Evolutionary conservation across 78 protist species (phyloP).

Genomic region (Andalucia godoyi): DNA sequence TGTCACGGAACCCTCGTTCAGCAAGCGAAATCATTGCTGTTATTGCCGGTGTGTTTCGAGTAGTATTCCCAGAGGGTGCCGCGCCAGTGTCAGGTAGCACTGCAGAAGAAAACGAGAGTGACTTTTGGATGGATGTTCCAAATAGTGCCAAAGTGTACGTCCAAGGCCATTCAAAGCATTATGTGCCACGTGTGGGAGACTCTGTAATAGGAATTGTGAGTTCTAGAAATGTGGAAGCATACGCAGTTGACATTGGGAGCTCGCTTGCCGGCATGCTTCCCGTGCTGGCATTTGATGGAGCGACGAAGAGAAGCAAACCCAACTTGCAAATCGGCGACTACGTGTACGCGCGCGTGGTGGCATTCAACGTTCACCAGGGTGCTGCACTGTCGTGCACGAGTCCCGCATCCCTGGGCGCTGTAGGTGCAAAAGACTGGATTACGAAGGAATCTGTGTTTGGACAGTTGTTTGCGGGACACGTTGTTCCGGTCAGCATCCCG

Average conservation of each 20-base stretch:
- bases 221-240: neutral
- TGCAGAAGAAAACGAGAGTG: no score
- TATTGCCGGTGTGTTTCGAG: no score
- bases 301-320: constrained; percentile 8
- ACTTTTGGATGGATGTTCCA: no score
- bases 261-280: neutral
- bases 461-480: constrained; percentile 11
- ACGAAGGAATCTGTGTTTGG: constrained; percentile 27
- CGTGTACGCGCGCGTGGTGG: constrained; percentile 12
- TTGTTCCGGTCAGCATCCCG: neutral
- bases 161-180: neutral
- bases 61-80: no score
- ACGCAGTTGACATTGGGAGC: constrained; percentile 1
- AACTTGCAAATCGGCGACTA: neutral
- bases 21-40: no score
- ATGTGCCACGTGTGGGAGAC: neutral
- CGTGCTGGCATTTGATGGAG: constrained; percentile 13
- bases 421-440: constrained; percentile 13
- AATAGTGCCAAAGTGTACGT: no score
- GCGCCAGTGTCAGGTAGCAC: no score
- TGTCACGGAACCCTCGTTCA: no score
- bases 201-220: neutral
- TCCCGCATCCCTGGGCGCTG: no score
- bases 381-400: constrained; percentile 4
- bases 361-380: constrained; percentile 8